Evolutionary conservation across 139 green algal species (phyloP).

Genomic region (Chlamydomonas asymmetrica): DNA sequence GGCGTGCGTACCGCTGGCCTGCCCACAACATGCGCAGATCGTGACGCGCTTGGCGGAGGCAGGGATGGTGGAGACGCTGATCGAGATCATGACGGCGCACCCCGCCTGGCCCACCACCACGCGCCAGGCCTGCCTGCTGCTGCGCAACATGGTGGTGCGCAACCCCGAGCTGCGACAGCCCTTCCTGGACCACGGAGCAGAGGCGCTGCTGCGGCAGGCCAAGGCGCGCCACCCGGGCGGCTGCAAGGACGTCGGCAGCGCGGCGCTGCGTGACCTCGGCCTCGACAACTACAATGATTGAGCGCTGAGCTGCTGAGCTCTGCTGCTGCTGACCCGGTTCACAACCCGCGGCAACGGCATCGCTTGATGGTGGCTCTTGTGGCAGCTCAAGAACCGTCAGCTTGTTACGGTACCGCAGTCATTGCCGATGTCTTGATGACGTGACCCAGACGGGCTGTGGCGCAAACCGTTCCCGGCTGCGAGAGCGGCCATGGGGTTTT

Average conservation of each 20-base stretch:
- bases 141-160: constrained; percentile 81
- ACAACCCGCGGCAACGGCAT: too few species aligned
- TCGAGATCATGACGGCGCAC: constrained; percentile 30
- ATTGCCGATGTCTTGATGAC: too few species aligned
- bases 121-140: constrained; percentile 73
- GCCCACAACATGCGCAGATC: background rate
- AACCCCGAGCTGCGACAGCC: constrained; percentile 63
- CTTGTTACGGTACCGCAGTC: too few species aligned
- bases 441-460: too few species aligned
- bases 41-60: constrained; percentile 36
- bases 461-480: too few species aligned
- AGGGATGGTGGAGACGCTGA: constrained; percentile 28
- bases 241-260: constrained; percentile 77
- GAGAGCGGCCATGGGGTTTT: too few species aligned
- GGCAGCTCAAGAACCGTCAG: too few species aligned
- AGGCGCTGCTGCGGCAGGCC: constrained; percentile 57
- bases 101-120: constrained; percentile 16
- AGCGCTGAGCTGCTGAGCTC: too few species aligned
- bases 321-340: too few species aligned
- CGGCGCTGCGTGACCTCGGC: constrained; percentile 85
- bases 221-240: constrained; percentile 49
- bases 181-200: constrained; percentile 63
- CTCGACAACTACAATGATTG: constrained; percentile 78
- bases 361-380: too few species aligned
- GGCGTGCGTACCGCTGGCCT: background rate